phyloP scores from a whole-genome alignment of 2,329 filamentous ascomycete species.

The Fusarium subtropicale region DNA sequence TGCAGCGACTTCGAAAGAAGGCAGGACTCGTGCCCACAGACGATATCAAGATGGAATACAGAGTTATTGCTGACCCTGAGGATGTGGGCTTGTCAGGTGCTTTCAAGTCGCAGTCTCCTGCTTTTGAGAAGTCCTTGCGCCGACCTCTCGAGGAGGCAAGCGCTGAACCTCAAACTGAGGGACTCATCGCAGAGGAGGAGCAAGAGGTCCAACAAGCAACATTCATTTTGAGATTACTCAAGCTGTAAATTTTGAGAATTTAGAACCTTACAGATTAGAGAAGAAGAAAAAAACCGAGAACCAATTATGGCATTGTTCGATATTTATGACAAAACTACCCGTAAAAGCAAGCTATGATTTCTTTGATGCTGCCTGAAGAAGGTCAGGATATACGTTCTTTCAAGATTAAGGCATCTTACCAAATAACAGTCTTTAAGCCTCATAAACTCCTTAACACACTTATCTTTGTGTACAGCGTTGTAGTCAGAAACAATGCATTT shows the following conservation, averaged over 20 bases:
- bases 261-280: conserved; percentile 7
- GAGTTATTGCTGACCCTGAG: conserved; percentile 81
- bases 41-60: conserved; percentile 95
- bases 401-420: conserved; percentile 62
- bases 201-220: conserved; percentile 87
- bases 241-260: conserved; percentile 63
- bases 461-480: conserved; percentile 89
- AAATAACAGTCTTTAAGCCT: conserved; percentile 88
- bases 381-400: background rate
- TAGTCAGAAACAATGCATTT: conserved; percentile 93
- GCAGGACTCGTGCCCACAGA: conserved; percentile 91
- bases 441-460: conserved; percentile 88
- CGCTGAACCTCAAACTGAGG: conserved; percentile 40
- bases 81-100: conserved; percentile 76
- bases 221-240: conserved; percentile 80
- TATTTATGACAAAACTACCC: conserved; percentile 1
- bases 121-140: conserved; percentile 82
- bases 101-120: conserved; percentile 73
- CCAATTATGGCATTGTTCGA: conserved; percentile 23
- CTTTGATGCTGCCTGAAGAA: conserved; percentile 44
- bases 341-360: conserved; percentile 40
- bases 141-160: conserved; percentile 72
- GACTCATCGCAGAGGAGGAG: conserved; percentile 81
- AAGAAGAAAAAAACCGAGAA: background rate
- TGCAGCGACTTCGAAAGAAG: conserved; percentile 94